A percentile compares a stretch with the other conserved stretches of the same genome.
Conservation (phyloP, 1,284 basidiomycete genomes). For the Ceratorhiza oryzae-sativae region DNA sequence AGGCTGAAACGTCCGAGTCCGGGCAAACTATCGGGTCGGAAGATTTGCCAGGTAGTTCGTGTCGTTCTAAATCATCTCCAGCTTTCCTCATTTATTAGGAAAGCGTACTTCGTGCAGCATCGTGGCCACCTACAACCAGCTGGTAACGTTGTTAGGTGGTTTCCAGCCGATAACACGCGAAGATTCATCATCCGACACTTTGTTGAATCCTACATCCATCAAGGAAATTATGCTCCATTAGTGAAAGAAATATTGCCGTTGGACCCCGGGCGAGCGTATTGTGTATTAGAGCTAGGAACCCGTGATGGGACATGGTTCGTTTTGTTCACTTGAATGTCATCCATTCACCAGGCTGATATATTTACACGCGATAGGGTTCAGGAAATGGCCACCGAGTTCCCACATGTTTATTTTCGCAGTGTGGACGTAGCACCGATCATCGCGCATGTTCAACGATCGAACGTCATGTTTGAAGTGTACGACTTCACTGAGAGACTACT, state of each 20-base stretch:
- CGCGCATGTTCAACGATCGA: conserved; percentile 5
- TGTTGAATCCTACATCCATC: background rate
- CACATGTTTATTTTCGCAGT: background rate
- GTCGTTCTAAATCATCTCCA: no score
- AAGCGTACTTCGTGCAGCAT: conserved; percentile 2
- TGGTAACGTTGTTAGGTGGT: conserved; percentile 14
- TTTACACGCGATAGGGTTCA: background rate
- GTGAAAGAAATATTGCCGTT: background rate
- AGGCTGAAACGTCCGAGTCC: background rate
- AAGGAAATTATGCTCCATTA: background rate
- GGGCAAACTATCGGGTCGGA: conserved; percentile 17
- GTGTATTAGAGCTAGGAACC: conserved; percentile 1
- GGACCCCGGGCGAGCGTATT: background rate
- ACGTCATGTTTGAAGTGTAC: conserved; percentile 19
- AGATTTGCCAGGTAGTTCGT: background rate
- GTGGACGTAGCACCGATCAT: conserved; percentile 13
- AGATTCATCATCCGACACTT: conserved; percentile 11
- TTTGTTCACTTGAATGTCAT: background rate
- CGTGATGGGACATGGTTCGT: conserved; percentile 1
- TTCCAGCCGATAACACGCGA: conserved; percentile 11
- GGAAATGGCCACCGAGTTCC: conserved; percentile 26
- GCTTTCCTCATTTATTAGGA: background rate
- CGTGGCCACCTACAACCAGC: background rate
- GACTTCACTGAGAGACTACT: background rate
- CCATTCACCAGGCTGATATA: background rate